Evolutionary conservation across 1,284 basidiomycete genomes (phyloP).

Genomic region (Leccinum pachyderme): DNA sequence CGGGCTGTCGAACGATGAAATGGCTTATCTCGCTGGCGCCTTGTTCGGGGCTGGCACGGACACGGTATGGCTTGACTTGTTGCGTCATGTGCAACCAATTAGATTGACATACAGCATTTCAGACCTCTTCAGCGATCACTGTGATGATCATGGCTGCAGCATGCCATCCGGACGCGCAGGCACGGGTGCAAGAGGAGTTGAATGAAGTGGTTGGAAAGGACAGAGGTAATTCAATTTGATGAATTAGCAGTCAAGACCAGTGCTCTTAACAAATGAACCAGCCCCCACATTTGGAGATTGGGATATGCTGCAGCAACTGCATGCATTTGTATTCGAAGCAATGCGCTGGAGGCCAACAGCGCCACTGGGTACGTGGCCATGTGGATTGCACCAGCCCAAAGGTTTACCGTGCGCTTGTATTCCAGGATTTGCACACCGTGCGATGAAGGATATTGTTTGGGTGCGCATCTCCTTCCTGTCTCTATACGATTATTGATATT

Average conservation of each 20-base stretch:
- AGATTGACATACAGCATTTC: background rate
- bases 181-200: constrained; percentile 15
- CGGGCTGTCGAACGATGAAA: constrained; percentile 12
- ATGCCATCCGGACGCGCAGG: constrained; percentile 8
- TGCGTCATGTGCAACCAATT: background rate
- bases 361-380: constrained; percentile 14
- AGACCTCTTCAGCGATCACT: constrained; percentile 11
- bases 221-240: constrained; percentile 1
- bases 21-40: constrained; percentile 14
- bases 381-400: background rate
- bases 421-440: constrained; percentile 35
- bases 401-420: background rate
- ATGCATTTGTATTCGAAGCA: constrained; percentile 36
- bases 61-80: constrained; percentile 1
- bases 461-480: constrained; percentile 19
- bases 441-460: constrained; percentile 39
- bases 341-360: constrained; percentile 39
- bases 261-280: background rate
- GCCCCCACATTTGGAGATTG: constrained; percentile 13
- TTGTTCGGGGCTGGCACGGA: constrained; percentile 11
- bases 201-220: constrained; percentile 14
- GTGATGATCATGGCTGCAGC: constrained; percentile 14
- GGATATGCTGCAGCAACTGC: constrained; percentile 14
- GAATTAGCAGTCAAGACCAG: background rate
- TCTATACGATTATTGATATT: background rate